These are phyloP conservation scores for Mortierella sp. DNA, from an alignment of 371 early-diverging fungal genomes.

Conservation along the genomic window DNA sequence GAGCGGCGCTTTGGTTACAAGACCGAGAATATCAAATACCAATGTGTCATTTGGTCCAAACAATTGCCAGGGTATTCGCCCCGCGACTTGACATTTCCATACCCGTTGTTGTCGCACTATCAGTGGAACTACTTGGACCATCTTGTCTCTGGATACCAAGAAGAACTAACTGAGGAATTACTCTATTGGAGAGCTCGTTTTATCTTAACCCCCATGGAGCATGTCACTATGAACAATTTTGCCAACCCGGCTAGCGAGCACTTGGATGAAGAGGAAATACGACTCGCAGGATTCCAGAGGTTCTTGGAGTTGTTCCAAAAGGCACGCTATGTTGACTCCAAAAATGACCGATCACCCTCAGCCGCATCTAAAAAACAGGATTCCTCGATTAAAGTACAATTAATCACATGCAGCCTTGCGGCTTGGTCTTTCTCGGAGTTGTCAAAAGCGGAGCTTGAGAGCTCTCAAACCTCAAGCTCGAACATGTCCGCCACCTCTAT, in stretches of 20 bases:
- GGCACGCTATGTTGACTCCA: constrained; percentile 60
- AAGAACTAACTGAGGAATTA: constrained; percentile 83
- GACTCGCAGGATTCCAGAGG: constrained; percentile 88
- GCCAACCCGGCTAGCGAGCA: constrained; percentile 64
- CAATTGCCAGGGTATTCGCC: constrained; percentile 69
- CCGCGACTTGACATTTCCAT: constrained; percentile 74
- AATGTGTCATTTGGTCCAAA: constrained; percentile 92
- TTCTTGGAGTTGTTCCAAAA: constrained; percentile 84
- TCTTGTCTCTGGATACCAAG: constrained; percentile 87
- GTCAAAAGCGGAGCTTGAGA: constrained; percentile 31
- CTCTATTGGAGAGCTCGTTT: constrained; percentile 93
- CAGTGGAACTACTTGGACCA: constrained; percentile 96
- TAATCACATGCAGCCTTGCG: constrained; percentile 52
- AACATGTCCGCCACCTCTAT: constrained; percentile 6
- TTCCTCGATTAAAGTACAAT: constrained; percentile 38
- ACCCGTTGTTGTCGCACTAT: constrained; percentile 80
- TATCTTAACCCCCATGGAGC: constrained; percentile 88
- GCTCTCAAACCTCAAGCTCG: constrained; percentile 9
- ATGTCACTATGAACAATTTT: constrained; percentile 64
- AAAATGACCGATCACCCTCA: constrained; percentile 10
- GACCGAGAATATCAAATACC: constrained; percentile 72
- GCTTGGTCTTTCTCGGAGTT: constrained; percentile 47
- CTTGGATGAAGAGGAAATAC: constrained; percentile 91
- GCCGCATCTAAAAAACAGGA: constrained; percentile 38
- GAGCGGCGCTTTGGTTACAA: constrained; percentile 78